Base-by-base conservation (phyloP, 257 asterid species). In the Nicotiana paniculata region DNA sequence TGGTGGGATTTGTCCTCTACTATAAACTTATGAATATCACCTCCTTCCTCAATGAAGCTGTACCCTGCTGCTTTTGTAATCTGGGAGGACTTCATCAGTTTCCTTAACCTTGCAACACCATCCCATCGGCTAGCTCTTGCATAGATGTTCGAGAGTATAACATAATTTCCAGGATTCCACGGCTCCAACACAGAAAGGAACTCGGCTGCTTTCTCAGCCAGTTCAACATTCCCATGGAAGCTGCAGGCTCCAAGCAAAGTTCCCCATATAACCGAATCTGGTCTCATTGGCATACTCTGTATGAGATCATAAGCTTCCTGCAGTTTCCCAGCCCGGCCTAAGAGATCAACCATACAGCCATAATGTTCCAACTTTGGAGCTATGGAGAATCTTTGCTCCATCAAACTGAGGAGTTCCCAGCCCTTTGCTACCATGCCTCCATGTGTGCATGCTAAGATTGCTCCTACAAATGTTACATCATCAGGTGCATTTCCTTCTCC, bases 221-320 rank as follows among this genome's bases (percentile, higher is more conserved):
- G 82, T 78, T 92, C 94, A 26, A 93, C 90, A 16, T 93, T 90
- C 51, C 91, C 90, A 72, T 91, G 91, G 84, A 95, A 95, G 88
- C 97, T 95, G 87, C 97, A 95, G 5, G 97, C 97, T 24, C 97
- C 97, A 1, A 92, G 90, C 85, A 94, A 78, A 21, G 94, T 85
- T 82, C 98, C 99, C 97, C 99, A 95, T 11, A 95, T 89, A 46
- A 95, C 94, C 18, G 97, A 89, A 83, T 95, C 99, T 1, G 98
- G 93, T 83, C 82, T 90, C 98, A 93, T 90, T 11, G 99, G 96
- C 97, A 93, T 95, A 10, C 85, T 65, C 57, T 82, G 85, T 70
- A 91, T 89, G 1, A 93, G 93, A 58, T 87, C 53, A 77, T 90
- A 89, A 57, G 96, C 95, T 87, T 92, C 93, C 81, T 91, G 84